A percentile compares a stretch with the other conserved stretches of the same genome.
These are phyloP conservation scores for Tagetes erecta DNA, from an alignment of 129 eudicot species.

Conservation along the genomic window DNA sequence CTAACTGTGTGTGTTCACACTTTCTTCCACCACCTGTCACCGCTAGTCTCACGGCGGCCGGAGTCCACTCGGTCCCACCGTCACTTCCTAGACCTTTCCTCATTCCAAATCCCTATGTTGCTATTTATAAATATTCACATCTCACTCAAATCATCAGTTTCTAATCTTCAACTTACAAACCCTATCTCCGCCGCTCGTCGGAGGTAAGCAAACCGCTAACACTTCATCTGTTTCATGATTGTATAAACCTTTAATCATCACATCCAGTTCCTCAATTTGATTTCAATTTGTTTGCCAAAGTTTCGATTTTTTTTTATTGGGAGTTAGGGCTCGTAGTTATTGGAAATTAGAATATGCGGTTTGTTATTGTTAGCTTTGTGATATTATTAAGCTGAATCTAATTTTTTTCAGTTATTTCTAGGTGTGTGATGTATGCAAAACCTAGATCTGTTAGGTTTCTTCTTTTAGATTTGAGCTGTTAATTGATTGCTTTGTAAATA, in stretches of 20 bases:
- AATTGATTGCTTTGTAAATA: neutral
- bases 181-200: neutral
- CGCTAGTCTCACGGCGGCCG: slow-evolving; percentile 22
- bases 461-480: neutral
- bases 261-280: slow-evolving; percentile 4
- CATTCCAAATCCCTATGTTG: slow-evolving; percentile 17
- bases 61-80: slow-evolving; percentile 18
- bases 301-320: neutral
- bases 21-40: slow-evolving; percentile 15
- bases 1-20: slow-evolving; percentile 28
- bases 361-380: neutral
- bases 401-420: neutral
- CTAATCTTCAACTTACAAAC: slow-evolving; percentile 17
- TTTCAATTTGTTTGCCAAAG: slow-evolving; percentile 2
- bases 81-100: slow-evolving; percentile 23
- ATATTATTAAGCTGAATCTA: neutral
- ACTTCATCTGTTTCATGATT: slow-evolving; percentile 4
- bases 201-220: slow-evolving; percentile 12
- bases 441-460: slow-evolving; percentile 23
- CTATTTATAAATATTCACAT: neutral
- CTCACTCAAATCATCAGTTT: slow-evolving; percentile 1
- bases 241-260: neutral
- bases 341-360: neutral
- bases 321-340: slow-evolving; percentile 13
- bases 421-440: neutral